Evolutionary conservation across 106 monocot species (phyloP), one percentile per base, ranked within the genome.

Genomic region (Phalaenopsis aphrodite): DNA sequence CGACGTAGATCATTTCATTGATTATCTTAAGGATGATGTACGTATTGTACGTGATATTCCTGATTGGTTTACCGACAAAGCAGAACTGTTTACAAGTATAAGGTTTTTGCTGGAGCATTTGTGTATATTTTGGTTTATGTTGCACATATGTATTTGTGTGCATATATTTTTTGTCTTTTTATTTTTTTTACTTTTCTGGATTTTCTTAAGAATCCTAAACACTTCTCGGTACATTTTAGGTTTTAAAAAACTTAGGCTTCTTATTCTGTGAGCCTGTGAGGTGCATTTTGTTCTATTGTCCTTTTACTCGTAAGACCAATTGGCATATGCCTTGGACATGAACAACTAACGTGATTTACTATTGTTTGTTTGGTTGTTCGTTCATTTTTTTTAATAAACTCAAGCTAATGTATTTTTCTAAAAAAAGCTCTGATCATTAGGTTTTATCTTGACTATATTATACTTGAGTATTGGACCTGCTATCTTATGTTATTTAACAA

Each of bases 11-110:
- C 94, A 94, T 86, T 98, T 98, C 78, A 94, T 98, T 83, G 86
- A 94, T 61, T 99, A 99, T 79, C 84, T 99, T 82, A 99, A 99
- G 91, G 87, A 95, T 85, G 99, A 99, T 91, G 95, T 99, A 52
- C 92, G 79, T 55, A 99, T 93, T 64, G 91, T 99, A 74, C 89
- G 92, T 38, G 99, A 99, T 76, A 93, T 99, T 86, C 95, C 99
- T 58, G 84, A 84, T 19, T 91, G 95, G 92, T 93, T 93, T 79
- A 81, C 86, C 75, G 93, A 96, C 75, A 96, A 96, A 88, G 57
- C 90, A 69, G 96, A 96, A 78, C 87, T 94, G 78, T 91, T 96
- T 79, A 90, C 93, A 39, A 96, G 93, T 86, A 91, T 95, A 95
- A 99, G 88, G 99, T 99, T 61, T 41, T 80, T 11, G 49, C 39